A percentile compares a stretch with the other conserved stretches of the same genome.
These are phyloP conservation scores for Tillandsia fasciculata DNA, from an alignment of 176 grass and related monocot species.

Conservation along the genomic window DNA sequence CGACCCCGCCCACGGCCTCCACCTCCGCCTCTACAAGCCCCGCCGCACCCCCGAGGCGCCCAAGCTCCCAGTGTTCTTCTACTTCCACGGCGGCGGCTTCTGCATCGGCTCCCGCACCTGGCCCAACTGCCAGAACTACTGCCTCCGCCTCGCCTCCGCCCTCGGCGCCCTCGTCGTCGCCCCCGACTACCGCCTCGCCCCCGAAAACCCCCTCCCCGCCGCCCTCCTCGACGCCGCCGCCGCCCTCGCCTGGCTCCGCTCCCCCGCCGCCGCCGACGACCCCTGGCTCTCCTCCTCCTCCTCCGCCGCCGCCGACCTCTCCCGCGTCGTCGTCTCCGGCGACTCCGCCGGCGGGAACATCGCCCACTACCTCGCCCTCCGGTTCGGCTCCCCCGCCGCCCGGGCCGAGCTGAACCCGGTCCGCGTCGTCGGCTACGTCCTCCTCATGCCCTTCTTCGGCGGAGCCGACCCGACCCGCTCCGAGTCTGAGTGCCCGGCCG, in stretches of 20 bases:
- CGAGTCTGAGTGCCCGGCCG: slow-evolving; percentile 59
- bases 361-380: slow-evolving; percentile 66
- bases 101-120: slow-evolving; percentile 20
- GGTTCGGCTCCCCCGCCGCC: slow-evolving; percentile 35
- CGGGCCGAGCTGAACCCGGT: slow-evolving; percentile 34
- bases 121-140: slow-evolving; percentile 16
- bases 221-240: slow-evolving; percentile 41
- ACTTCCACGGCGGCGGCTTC: slow-evolving; percentile 20
- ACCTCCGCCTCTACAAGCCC: slow-evolving; percentile 18
- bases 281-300: slow-evolving; percentile 45
- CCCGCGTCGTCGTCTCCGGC: slow-evolving; percentile 53
- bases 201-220: slow-evolving; percentile 68
- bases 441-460: slow-evolving; percentile 77
- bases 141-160: slow-evolving; percentile 16
- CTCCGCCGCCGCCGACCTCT: slow-evolving; percentile 30
- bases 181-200: slow-evolving; percentile 77
- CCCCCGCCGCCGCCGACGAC: slow-evolving; percentile 19
- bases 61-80: slow-evolving; percentile 13
- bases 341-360: slow-evolving; percentile 76
- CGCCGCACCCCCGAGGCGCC: not conserved
- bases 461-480: slow-evolving; percentile 43
- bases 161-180: slow-evolving; percentile 47
- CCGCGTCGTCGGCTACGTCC: slow-evolving; percentile 40
- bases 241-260: slow-evolving; percentile 35
- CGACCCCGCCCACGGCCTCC: slow-evolving; percentile 6